These are phyloP conservation scores for Saccharomycopsis phalli DNA, from an alignment of 1,139 yeast species.

Conservation along the genomic window DNA sequence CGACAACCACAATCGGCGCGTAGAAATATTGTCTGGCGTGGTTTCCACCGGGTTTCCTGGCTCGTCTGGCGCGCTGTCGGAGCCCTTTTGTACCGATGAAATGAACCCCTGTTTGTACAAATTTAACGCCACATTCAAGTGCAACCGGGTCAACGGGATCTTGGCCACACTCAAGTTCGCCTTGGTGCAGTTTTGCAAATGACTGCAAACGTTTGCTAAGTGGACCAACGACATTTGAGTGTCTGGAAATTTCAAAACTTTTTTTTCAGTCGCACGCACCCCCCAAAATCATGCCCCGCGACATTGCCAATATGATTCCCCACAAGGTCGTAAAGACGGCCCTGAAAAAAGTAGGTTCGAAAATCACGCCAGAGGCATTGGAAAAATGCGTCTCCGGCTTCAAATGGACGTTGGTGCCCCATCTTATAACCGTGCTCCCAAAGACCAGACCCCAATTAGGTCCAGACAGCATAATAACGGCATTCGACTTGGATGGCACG, in stretches of 20 bases:
- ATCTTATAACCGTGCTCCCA: slow-evolving; percentile 1
- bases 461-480: neutral
- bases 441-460: neutral
- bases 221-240: slow-evolving; percentile 68
- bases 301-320: neutral
- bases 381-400: neutral
- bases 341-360: neutral
- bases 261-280: neutral
- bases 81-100: slow-evolving; percentile 77
- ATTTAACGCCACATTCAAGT: slow-evolving; percentile 74
- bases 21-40: slow-evolving; percentile 78
- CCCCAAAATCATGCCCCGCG: neutral
- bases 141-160: slow-evolving; percentile 76
- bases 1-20: slow-evolving; percentile 87
- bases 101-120: slow-evolving; percentile 88
- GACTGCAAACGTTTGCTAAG: slow-evolving; percentile 80
- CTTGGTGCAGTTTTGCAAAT: slow-evolving; percentile 78
- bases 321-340: slow-evolving; percentile 1
- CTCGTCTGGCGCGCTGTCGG: slow-evolving; percentile 80
- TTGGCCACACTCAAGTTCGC: slow-evolving; percentile 69
- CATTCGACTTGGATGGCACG: slow-evolving; percentile 70
- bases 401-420: slow-evolving; percentile 1
- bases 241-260: neutral
- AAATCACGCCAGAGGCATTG: neutral
- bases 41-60: slow-evolving; percentile 52